Evolutionary conservation across 305 asterid species (phyloP).

Genomic region (Andrographis paniculata): DNA sequence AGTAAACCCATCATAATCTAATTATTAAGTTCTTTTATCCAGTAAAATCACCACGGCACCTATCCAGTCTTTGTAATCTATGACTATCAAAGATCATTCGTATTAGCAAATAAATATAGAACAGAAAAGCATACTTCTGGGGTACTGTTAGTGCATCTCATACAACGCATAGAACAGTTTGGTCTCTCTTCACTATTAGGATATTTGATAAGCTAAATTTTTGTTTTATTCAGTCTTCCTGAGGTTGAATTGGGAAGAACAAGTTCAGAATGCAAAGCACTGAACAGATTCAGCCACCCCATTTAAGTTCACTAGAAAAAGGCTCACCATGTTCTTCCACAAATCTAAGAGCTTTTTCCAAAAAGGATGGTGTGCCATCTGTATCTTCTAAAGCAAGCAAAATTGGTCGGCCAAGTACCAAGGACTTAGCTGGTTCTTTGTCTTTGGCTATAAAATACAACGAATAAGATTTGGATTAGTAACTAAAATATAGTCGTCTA

Average conservation of each 20-base stretch:
- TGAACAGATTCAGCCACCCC: not conserved
- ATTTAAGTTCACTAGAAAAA: slow-evolving; percentile 9
- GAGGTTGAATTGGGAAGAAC: not conserved
- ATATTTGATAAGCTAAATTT: too few relatives aligned
- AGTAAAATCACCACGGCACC: too few relatives aligned
- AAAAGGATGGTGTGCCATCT: slow-evolving; percentile 94
- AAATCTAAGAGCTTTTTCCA: slow-evolving; percentile 96
- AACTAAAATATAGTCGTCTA: too few relatives aligned
- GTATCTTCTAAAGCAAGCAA: slow-evolving; percentile 97
- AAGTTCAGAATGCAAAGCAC: not conserved
- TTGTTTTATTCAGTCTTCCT: not conserved
- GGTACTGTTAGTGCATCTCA: too few relatives aligned
- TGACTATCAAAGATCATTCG: too few relatives aligned
- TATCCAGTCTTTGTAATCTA: too few relatives aligned
- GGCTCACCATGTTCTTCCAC: slow-evolving; percentile 80
- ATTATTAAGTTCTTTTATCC: too few relatives aligned
- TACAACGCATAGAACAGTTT: too few relatives aligned
- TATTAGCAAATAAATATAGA: too few relatives aligned
- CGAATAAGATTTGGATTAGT: not conserved
- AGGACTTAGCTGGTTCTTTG: slow-evolving; percentile 50
- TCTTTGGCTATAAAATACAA: slow-evolving; percentile 53
- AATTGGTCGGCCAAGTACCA: slow-evolving; percentile 88
- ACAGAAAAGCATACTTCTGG: too few relatives aligned
- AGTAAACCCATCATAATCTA: too few relatives aligned
- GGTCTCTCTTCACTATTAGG: too few relatives aligned